Evolutionary conservation across 2,329 filamentous ascomycete species (phyloP), one percentile per base, ranked within the genome.

Genomic region (Penicillium psychrosexuale): DNA sequence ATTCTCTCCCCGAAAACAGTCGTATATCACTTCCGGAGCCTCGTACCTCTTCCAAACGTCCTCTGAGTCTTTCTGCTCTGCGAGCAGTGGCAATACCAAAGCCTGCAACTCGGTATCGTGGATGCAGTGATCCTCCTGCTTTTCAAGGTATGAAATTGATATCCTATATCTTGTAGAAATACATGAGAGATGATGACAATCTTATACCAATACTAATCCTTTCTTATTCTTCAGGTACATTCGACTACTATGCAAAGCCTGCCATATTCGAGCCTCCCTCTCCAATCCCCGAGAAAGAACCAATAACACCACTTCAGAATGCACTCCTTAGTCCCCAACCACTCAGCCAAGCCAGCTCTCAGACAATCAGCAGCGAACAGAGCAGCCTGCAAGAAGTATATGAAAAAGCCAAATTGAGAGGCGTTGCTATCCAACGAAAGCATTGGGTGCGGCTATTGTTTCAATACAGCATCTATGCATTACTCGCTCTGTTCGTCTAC

Each of bases 401-500:
- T 19, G 60, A 62, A 43, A 62, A 62, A 12, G 60, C 60, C n/a
- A 62, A 61, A 56, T 9, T 57, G n/a, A 57, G 59, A 36, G 50
- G 52, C 1, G 51, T 59, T n/a, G 60, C 59, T 24, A 49, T 62
- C 17, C 61, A 72, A 49, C 62, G 73, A 19, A 66, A 67, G 40
- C 64, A 68, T 40, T 73, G 68, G 67, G 68, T 68, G 22, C 72
- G 73, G 51, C 12, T 70, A 1, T 48, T 67, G 5, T 77, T 78
- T 49, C 72, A 77, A 60, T 75, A 71, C 47, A 56, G 64, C 31
- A 60, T 75, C 28, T 78, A 78, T 48, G 34, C 68, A 2, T 30
- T 75, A 8, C 59, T 75, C 39, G 17, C 74, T 3, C 65, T 64
- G 12, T 74, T 78, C 51, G 64, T 77, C 30, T 79, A 79, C 54